These are phyloP conservation scores for Oryza punctata DNA, from an alignment of 176 grass and related monocot genomes.

Conservation along the genomic window DNA sequence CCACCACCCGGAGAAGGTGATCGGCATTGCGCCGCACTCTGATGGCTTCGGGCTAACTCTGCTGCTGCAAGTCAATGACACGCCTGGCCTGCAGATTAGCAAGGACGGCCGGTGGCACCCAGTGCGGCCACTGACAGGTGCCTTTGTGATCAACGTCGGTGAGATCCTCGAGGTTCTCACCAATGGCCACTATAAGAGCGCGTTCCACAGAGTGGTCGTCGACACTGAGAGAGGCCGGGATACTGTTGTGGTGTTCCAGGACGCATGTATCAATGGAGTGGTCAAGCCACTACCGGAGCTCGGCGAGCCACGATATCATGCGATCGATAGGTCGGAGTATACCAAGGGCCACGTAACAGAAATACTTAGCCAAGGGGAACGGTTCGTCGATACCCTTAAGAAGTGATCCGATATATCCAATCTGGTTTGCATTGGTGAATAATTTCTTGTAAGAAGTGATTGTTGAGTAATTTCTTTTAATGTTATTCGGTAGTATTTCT, in stretches of 20 bases:
- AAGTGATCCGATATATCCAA: too few relatives aligned
- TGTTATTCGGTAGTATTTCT: too few relatives aligned
- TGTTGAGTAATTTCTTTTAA: too few relatives aligned
- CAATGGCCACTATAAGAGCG: slow-evolving; percentile 22
- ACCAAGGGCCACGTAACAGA: too few relatives aligned
- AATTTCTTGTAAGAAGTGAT: too few relatives aligned
- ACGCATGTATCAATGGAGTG: not conserved
- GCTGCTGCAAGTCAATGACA: not conserved
- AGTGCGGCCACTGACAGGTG: not conserved
- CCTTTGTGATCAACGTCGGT: slow-evolving; percentile 14
- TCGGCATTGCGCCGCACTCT: slow-evolving; percentile 8
- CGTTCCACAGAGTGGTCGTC: slow-evolving; percentile 9
- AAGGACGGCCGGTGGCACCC: slow-evolving; percentile 25
- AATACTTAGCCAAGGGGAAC: too few relatives aligned
- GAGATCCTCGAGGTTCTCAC: slow-evolving; percentile 22
- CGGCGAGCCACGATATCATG: too few relatives aligned
- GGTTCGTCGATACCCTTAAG: too few relatives aligned
- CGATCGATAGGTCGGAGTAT: too few relatives aligned
- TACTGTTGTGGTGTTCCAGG: not conserved
- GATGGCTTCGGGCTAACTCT: slow-evolving; percentile 1
- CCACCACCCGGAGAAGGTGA: slow-evolving; percentile 23
- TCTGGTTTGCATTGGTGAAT: too few relatives aligned
- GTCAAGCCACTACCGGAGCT: too few relatives aligned
- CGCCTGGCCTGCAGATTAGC: slow-evolving; percentile 13
- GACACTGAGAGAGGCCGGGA: not conserved